phyloP scores from a whole-genome alignment of 2,329 filamentous ascomycete species.

The Pseudopithomyces maydicus region DNA sequence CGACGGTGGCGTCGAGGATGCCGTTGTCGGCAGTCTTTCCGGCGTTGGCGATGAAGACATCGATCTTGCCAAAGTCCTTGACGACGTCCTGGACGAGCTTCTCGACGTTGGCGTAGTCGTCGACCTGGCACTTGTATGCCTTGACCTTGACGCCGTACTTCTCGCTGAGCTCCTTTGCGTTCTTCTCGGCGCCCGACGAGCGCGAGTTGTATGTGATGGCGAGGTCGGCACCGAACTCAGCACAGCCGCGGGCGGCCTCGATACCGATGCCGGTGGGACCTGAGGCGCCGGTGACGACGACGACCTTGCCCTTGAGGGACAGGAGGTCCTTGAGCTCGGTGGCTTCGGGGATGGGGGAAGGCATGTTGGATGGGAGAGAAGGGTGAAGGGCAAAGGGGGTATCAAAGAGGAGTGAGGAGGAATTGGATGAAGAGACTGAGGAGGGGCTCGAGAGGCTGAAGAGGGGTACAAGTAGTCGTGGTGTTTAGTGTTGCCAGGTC shows the following conservation, averaged over 20 bases:
- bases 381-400: slow-evolving; percentile 13
- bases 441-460: slow-evolving; percentile 26
- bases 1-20: slow-evolving; percentile 70
- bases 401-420: slow-evolving; percentile 17
- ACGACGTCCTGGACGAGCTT: slow-evolving; percentile 64
- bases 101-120: slow-evolving; percentile 61
- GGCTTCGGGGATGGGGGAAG: slow-evolving; percentile 62
- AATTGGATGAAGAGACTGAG: slow-evolving; percentile 8
- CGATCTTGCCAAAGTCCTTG: slow-evolving; percentile 72
- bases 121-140: slow-evolving; percentile 69
- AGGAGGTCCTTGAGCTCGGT: slow-evolving; percentile 62
- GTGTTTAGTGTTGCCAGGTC: slow-evolving; percentile 24
- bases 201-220: slow-evolving; percentile 71
- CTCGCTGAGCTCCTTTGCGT: slow-evolving; percentile 64
- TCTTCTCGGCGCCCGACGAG: slow-evolving; percentile 66
- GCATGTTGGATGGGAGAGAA: slow-evolving; percentile 51
- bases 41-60: slow-evolving; percentile 72
- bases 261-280: slow-evolving; percentile 72
- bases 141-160: slow-evolving; percentile 69
- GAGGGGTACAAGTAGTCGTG: slow-evolving; percentile 42
- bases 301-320: slow-evolving; percentile 59
- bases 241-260: slow-evolving; percentile 68
- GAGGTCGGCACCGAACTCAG: slow-evolving; percentile 67
- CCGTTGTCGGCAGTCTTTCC: slow-evolving; percentile 72
- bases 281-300: slow-evolving; percentile 58